Conservation (phyloP, 352 stramenopile species). For the Phytophthora hibernalis region DNA sequence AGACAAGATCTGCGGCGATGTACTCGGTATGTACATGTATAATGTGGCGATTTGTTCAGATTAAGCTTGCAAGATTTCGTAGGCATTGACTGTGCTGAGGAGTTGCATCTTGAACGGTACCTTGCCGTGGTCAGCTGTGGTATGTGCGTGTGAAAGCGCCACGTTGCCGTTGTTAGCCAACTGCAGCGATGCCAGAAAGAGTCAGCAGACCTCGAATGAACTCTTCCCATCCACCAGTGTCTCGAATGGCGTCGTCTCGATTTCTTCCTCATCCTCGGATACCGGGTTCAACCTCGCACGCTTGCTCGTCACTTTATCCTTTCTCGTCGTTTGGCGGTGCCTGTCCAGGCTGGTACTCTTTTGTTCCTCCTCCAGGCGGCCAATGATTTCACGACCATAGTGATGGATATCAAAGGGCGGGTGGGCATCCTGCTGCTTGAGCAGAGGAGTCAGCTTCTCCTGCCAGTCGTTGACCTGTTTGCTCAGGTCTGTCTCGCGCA, state of each 20-base stretch:
- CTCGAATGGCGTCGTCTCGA: conserved; percentile 56
- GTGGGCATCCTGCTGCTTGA: conserved; percentile 74
- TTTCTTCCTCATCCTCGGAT: conserved; percentile 23
- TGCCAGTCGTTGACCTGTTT: conserved; percentile 84
- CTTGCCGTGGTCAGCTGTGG: conserved; percentile 54
- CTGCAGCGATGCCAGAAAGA: conserved; percentile 93
- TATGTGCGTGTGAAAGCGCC: conserved; percentile 76
- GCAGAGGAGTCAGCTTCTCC: conserved; percentile 69
- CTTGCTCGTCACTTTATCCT: conserved; percentile 36
- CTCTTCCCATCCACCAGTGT: conserved; percentile 61
- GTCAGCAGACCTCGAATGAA: conserved; percentile 86
- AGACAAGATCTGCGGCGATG: no score
- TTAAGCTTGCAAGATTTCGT: conserved; percentile 62
- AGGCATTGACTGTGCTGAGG: conserved; percentile 64
- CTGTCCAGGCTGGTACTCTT: conserved; percentile 22
- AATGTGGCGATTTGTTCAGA: conserved; percentile 20
- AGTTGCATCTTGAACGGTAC: conserved; percentile 80
- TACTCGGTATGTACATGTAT: conserved; percentile 24
- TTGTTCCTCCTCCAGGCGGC: conserved; percentile 53
- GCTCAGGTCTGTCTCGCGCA: conserved; percentile 64
- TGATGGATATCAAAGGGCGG: conserved; percentile 81
- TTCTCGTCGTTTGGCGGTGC: conserved; percentile 32
- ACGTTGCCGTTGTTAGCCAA: conserved; percentile 93
- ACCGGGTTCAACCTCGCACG: conserved; percentile 18
- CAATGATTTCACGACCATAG: conserved; percentile 70